phyloP scores from a whole-genome alignment of 1,139 yeast genomes.

The Entelexis paramagnoliae region DNA sequence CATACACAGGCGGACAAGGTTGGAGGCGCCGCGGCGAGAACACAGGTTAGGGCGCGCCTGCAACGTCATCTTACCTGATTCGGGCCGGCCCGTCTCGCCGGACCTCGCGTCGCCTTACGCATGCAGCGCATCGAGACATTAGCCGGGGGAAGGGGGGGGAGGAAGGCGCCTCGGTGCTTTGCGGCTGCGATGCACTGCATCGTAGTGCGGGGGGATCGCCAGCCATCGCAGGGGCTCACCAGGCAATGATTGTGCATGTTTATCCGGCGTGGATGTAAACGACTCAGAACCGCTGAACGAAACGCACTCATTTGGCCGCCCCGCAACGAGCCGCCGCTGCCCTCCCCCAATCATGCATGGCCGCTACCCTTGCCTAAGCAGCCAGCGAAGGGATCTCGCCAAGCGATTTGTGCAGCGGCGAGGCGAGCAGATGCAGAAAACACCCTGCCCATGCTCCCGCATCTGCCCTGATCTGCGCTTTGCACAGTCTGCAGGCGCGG shows the following conservation, averaged over 20 bases:
- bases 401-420: slow-evolving; percentile 1
- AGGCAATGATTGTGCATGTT: too few species aligned
- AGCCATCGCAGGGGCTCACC: too few species aligned
- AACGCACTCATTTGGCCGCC: neutral
- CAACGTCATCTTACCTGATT: neutral
- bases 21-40: neutral
- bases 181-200: too few species aligned
- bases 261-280: too few species aligned
- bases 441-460: neutral
- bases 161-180: too few species aligned
- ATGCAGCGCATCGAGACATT: too few species aligned
- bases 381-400: neutral
- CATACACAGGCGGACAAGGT: neutral
- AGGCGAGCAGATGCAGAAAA: neutral
- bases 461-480: neutral
- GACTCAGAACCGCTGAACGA: neutral
- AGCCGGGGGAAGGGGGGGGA: too few species aligned
- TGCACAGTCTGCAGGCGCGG: neutral
- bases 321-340: neutral
- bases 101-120: too few species aligned
- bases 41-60: neutral
- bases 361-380: neutral
- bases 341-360: neutral
- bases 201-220: too few species aligned
- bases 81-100: neutral